Conservation (phyloP, 1,284 basidiomycete genomes). For the Moesziomyces globuligerus region DNA sequence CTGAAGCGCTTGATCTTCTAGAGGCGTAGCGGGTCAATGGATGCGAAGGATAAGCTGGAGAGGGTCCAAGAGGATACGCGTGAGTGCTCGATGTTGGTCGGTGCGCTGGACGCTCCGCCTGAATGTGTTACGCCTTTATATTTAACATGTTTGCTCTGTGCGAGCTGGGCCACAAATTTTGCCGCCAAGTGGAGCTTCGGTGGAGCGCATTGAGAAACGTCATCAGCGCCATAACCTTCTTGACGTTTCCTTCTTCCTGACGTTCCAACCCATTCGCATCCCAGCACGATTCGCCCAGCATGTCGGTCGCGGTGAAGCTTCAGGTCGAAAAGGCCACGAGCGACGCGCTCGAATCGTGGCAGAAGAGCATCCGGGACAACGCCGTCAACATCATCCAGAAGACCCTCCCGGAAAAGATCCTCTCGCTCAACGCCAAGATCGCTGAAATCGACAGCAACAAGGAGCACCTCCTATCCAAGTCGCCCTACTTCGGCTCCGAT, state of each 20-base stretch:
- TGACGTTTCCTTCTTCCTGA: background rate
- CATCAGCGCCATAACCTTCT: background rate
- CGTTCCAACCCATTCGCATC: too few relatives aligned
- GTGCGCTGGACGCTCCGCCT: slow-evolving; percentile 6
- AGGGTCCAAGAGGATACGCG: slow-evolving; percentile 5
- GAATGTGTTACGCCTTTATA: slow-evolving; percentile 1
- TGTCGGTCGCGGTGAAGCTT: slow-evolving; percentile 41
- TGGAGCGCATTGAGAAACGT: background rate
- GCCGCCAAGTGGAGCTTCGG: slow-evolving; percentile 10
- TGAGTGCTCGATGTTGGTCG: slow-evolving; percentile 10
- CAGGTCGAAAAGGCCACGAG: slow-evolving; percentile 33
- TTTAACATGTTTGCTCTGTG: background rate
- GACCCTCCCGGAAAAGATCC: slow-evolving; percentile 43
- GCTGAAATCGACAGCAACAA: slow-evolving; percentile 24
- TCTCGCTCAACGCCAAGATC: slow-evolving; percentile 39
- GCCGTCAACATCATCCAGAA: slow-evolving; percentile 45
- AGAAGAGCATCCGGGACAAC: slow-evolving; percentile 30
- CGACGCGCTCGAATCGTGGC: slow-evolving; percentile 41
- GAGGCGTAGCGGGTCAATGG: too few relatives aligned
- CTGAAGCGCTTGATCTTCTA: background rate
- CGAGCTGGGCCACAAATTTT: slow-evolving; percentile 1
- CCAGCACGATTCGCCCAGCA: background rate
- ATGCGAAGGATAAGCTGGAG: background rate
- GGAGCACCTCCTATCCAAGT: slow-evolving; percentile 28
- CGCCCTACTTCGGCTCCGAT: slow-evolving; percentile 28